Base-by-base conservation (phyloP, 768 basidiomycete genomes). In the Kwoniella bestiolae region DNA sequence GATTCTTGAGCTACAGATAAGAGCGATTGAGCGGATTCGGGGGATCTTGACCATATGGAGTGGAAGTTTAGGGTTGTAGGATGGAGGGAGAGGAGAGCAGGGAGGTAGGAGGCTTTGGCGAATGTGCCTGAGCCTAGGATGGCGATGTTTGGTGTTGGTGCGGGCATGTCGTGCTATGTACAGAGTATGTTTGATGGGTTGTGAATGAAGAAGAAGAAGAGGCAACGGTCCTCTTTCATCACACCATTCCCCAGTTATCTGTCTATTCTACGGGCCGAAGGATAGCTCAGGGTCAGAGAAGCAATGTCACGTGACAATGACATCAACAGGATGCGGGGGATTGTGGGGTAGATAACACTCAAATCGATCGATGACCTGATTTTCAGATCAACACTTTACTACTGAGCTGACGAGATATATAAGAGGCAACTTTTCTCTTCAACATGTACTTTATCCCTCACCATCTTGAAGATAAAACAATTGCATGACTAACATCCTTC, bases 21-120 rank as follows among this genome's bases (percentile, higher is more conserved):
- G 21, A 76, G 66, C 18, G 68, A 67, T 14, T 61, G 84, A 56
- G 90, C 81, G 34, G 85, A 85, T 12, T 81, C 78, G 1, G 88
- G 85, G 62, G 91, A 90, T 65, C 91, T 86, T 11, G 91, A 94
- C 83, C 92, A 94, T 60, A 94, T 84, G 1, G 91, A 91, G 69
- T 84, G 87, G 57, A 88, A 82, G 56, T 83, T 84, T 34, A 84
- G 83, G 25, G 83, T 77, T 65, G 77, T 72, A 9, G 85, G 85
- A 55, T 90, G 83, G 56, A 93, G 84, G 41, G 64, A 41, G 35
- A 91, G 91, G 23, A 93, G 83, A 51, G 68, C 69, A 38, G 91
- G 91, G n/a, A 93, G 83, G 80, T 94, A 90, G 2, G 91, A 90
- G 87, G 44, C 49, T 34, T 62, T 50, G 52, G 76, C 68, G 63